phyloP scores from a whole-genome alignment of 306 rosid species.

The Cicer pinnatifidum region DNA sequence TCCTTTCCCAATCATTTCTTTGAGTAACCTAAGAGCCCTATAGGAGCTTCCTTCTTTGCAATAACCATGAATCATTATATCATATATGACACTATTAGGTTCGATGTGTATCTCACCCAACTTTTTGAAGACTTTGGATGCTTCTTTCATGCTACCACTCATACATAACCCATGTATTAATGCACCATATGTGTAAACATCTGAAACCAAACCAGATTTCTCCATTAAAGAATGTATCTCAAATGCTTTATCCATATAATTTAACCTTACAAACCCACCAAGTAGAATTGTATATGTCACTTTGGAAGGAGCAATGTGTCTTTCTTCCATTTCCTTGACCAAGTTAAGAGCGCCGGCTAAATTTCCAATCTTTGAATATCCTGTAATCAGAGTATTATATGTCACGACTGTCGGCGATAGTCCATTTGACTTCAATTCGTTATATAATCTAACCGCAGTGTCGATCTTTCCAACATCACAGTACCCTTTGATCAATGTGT shows the following conservation, averaged over 20 bases:
- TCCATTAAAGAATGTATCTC: constrained; percentile 64
- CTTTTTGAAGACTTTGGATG: constrained; percentile 58
- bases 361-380: constrained; percentile 59
- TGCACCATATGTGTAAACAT: constrained; percentile 65
- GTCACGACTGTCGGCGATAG: constrained; percentile 67
- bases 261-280: constrained; percentile 54
- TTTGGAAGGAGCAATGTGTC: constrained; percentile 63
- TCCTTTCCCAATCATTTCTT: constrained; percentile 68
- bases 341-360: constrained; percentile 53
- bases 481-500: constrained; percentile 68
- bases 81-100: constrained; percentile 68
- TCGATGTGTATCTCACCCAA: constrained; percentile 57
- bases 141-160: constrained; percentile 72
- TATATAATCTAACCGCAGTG: constrained; percentile 60
- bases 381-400: constrained; percentile 67
- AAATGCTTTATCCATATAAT: constrained; percentile 62
- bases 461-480: constrained; percentile 63
- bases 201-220: constrained; percentile 68
- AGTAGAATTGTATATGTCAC: constrained; percentile 77
- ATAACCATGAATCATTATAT: constrained; percentile 74
- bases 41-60: constrained; percentile 78
- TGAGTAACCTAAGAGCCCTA: constrained; percentile 70
- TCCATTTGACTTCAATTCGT: constrained; percentile 65
- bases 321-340: constrained; percentile 74
- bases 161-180: constrained; percentile 71